These are phyloP conservation scores for Xerocomus brunneocitrinus DNA, from an alignment of 768 basidiomycete species.

Conservation along the genomic window DNA sequence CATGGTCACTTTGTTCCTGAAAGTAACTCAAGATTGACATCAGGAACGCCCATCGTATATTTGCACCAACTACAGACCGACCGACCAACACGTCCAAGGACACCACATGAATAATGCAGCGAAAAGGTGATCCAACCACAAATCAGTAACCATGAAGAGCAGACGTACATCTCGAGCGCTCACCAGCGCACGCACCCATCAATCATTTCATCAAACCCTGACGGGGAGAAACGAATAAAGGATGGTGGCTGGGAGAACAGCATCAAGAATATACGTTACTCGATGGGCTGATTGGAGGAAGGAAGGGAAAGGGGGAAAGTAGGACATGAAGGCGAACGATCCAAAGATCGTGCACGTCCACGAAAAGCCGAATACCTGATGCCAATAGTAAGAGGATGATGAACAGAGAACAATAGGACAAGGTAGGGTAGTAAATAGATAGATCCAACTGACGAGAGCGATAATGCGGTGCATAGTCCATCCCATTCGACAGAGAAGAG, in stretches of 20 bases:
- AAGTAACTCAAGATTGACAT: conserved; percentile 1
- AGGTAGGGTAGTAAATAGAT: conserved; percentile 27
- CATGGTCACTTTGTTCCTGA: not conserved
- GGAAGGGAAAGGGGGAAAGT: not conserved
- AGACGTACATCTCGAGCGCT: conserved; percentile 35
- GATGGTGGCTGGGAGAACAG: conserved; percentile 18
- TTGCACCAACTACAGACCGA: conserved; percentile 12
- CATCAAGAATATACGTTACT: conserved; percentile 16
- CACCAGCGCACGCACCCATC: conserved; percentile 34
- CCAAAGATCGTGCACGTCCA: not conserved
- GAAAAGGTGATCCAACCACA: not conserved
- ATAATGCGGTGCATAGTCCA: conserved; percentile 16
- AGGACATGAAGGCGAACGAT: conserved; percentile 1
- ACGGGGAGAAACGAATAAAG: conserved; percentile 41
- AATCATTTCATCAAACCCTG: conserved; percentile 43
- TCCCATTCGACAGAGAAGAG: conserved; percentile 15
- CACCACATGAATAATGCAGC: not conserved
- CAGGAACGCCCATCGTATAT: conserved; percentile 9
- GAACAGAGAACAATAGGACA: conserved; percentile 19
- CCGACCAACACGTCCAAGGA: conserved; percentile 5
- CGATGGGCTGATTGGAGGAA: conserved; percentile 3
- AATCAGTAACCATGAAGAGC: conserved; percentile 1
- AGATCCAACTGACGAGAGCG: conserved; percentile 13
- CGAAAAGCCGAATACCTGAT: not conserved
- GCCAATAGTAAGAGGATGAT: conserved; percentile 2